Evolutionary conservation across 257 asterid genomes (phyloP).

Genomic region (Solanum neorickii): DNA sequence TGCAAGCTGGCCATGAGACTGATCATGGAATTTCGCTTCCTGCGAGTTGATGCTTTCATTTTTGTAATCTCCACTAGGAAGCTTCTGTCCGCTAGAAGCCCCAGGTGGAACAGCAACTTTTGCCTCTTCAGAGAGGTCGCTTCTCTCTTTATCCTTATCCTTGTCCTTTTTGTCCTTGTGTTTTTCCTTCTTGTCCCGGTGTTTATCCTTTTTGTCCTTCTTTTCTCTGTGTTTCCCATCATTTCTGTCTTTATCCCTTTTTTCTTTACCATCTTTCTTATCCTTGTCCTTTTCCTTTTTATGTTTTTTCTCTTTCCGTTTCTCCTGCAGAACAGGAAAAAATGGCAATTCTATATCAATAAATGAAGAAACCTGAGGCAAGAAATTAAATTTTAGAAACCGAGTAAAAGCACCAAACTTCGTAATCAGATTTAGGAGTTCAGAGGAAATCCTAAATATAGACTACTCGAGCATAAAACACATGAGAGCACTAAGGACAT

Average conservation of each 20-base stretch:
- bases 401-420: not conserved
- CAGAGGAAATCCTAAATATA: not conserved
- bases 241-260: conserved; percentile 49
- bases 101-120: conserved; percentile 30
- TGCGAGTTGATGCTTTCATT: conserved; percentile 6
- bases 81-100: conserved; percentile 21
- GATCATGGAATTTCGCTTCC: conserved; percentile 18
- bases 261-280: conserved; percentile 48
- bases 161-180: conserved; percentile 21
- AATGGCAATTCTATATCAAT: not conserved
- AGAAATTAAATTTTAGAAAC: not conserved
- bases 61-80: conserved; percentile 6
- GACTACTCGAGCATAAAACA: not conserved
- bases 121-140: conserved; percentile 49
- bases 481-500: not conserved
- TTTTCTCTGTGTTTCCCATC: conserved; percentile 48
- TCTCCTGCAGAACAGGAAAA: conserved; percentile 37
- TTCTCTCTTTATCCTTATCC: conserved; percentile 32
- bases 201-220: conserved; percentile 55
- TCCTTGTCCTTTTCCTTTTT: conserved; percentile 59
- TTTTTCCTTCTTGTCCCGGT: conserved; percentile 46
- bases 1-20: conserved; percentile 37
- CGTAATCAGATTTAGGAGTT: not conserved
- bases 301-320: conserved; percentile 48
- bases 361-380: not conserved